Conservation (phyloP, 1,284 basidiomycete species). For the Irpex rosettiformis region DNA sequence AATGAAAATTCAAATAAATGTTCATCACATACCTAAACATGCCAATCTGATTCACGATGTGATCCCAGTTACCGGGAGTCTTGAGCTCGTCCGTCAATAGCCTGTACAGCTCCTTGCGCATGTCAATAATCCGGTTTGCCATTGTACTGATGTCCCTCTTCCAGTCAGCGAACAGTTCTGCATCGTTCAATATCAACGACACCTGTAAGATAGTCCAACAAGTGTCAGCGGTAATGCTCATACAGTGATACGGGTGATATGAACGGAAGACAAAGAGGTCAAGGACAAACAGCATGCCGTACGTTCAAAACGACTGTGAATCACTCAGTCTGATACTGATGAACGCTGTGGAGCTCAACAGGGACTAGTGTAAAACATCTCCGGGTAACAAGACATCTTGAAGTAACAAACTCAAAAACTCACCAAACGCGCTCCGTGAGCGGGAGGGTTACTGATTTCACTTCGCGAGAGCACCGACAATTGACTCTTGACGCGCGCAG, state of each 20-base stretch:
- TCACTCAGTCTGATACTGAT: not conserved
- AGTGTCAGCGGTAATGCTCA: not conserved
- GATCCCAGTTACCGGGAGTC: slow-evolving; percentile 92
- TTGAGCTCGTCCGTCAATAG: slow-evolving; percentile 80
- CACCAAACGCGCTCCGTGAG: slow-evolving; percentile 87
- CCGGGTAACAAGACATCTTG: not conserved
- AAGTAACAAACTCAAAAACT: slow-evolving; percentile 26
- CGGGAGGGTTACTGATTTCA: slow-evolving; percentile 93
- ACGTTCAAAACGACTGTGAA: not conserved
- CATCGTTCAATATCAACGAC: slow-evolving; percentile 74
- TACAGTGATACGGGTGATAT: not conserved
- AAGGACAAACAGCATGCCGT: not conserved
- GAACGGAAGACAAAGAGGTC: not conserved
- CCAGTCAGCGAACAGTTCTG: slow-evolving; percentile 80
- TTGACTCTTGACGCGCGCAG: slow-evolving; percentile 78
- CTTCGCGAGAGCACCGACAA: slow-evolving; percentile 84
- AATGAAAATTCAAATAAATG: not conserved
- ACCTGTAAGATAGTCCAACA: slow-evolving; percentile 48
- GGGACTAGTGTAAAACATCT: not conserved
- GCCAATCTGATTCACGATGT: slow-evolving; percentile 88
- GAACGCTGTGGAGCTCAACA: not conserved
- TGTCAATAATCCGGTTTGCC: slow-evolving; percentile 88
- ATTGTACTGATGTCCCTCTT: slow-evolving; percentile 88
- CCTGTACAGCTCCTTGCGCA: slow-evolving; percentile 80
- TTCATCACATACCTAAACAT: slow-evolving; percentile 75